Base-by-base conservation (phyloP, 495 filamentous ascomycete genomes). In the Neurospora sp. region DNA sequence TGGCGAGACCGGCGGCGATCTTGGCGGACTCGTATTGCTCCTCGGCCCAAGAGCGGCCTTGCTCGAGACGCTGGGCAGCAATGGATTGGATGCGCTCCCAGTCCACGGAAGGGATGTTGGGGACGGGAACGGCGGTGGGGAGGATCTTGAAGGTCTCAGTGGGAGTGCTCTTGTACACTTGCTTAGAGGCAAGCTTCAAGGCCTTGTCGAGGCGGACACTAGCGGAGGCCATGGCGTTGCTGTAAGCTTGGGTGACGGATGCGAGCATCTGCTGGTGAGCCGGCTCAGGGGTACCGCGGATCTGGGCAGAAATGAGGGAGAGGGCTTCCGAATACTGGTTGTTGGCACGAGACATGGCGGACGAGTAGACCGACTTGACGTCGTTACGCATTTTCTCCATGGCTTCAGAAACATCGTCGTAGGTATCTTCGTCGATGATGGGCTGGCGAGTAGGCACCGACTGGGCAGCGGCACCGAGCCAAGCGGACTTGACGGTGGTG, bases 181-280 rank as follows among this genome's bases (percentile, higher is more conserved):
- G 79, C 38, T 79, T 79, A 0, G 86, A 87, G n/a, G 82, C 86
- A 16, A 80, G 80, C 20, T 76, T 80, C 47, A 87, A 69, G 6
- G 87, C 86, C 1, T 82, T 80, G 39, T 89, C 82, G 9, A 90
- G 79, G 53, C 86, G 84, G 3, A 86, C 83, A 75, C 86, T 90
- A 9, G 90, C 91, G 16, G 88, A 86, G 2, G 84, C 85, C 70
- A 91, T 77, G 4, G 91, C 88, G 35, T 86, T 87, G 39, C 90
- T 91, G 78, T 93, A 94, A 8, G 87, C 91, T 10, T 83, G 85
- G 35, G 92, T 90, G 42, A 92, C 86, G 0, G 90, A 91, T 27
- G 89, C 85, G 3, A 92, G 81, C 81, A 93, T 85, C 71, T 90
- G 80, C 53, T 85, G 80, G 72, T 93, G 89, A 16, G 89, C 87